A percentile compares a stretch with the other conserved stretches of the same genome.
Conservation (phyloP, 495 filamentous ascomycete species). For the Penicillium canescens region DNA sequence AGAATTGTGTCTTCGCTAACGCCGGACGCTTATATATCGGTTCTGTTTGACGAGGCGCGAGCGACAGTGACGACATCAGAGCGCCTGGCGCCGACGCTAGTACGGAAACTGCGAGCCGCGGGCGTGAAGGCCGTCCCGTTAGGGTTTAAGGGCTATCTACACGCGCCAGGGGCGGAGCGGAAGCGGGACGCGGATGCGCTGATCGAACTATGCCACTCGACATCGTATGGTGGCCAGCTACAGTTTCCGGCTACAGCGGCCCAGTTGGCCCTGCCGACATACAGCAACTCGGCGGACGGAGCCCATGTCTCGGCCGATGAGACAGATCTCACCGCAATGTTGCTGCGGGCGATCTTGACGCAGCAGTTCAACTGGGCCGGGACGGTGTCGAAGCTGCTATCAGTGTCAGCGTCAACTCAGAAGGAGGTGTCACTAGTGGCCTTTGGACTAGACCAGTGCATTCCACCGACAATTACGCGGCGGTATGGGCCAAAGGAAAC, state of each 20-base stretch:
- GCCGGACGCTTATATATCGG: constrained; percentile 44
- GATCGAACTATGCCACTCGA: background rate
- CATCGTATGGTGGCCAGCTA: background rate
- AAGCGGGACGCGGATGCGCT: background rate
- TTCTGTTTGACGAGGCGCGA: constrained; percentile 40
- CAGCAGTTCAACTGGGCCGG: constrained; percentile 44
- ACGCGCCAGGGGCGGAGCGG: background rate
- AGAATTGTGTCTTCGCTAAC: constrained; percentile 15
- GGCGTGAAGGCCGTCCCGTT: constrained; percentile 34
- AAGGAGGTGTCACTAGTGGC: background rate
- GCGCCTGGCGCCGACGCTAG: constrained; percentile 20
- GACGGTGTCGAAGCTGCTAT: constrained; percentile 19
- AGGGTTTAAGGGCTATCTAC: background rate
- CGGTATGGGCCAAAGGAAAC: no score
- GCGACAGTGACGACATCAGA: constrained; percentile 31
- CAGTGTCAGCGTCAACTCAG: no score
- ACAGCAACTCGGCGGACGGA: no score
- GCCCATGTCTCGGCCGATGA: constrained; percentile 14
- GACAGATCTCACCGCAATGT: constrained; percentile 27
- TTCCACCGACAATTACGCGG: no score
- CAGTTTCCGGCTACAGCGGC: constrained; percentile 39
- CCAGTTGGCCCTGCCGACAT: constrained; percentile 15
- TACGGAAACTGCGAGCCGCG: constrained; percentile 30
- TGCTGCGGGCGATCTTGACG: constrained; percentile 39
- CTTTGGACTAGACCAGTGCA: constrained; percentile 1